These are phyloP conservation scores for Cutaneotrichosporon cyanovorans DNA, from an alignment of 1,284 basidiomycete species.

Conservation along the genomic window DNA sequence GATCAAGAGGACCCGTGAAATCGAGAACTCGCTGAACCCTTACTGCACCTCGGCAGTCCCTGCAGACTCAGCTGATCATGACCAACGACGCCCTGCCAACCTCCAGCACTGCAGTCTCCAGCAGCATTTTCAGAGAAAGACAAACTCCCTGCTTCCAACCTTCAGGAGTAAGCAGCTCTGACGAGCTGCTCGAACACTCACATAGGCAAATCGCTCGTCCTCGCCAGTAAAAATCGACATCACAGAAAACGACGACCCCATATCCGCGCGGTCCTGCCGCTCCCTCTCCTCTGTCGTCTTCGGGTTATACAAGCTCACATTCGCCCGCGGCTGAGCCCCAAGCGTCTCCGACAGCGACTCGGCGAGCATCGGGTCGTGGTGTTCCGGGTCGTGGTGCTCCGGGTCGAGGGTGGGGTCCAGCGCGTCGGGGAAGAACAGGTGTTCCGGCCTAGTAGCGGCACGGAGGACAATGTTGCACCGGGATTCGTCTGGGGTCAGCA, in stretches of 20 bases:
- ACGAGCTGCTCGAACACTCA: constrained; percentile 42
- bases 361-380: constrained; percentile 50
- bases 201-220: constrained; percentile 62
- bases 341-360: constrained; percentile 56
- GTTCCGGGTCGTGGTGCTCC: constrained; percentile 21
- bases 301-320: constrained; percentile 55
- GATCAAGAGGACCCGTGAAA: too few relatives aligned
- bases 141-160: too few relatives aligned
- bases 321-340: constrained; percentile 55
- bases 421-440: constrained; percentile 58
- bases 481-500: constrained; percentile 37
- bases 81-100: too few relatives aligned
- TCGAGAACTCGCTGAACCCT: too few relatives aligned
- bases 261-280: constrained; percentile 44
- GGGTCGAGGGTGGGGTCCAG: constrained; percentile 16
- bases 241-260: constrained; percentile 34
- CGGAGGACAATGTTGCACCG: constrained; percentile 44
- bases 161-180: too few relatives aligned
- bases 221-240: constrained; percentile 62
- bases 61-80: too few relatives aligned
- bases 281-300: constrained; percentile 21
- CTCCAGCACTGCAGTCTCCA: too few relatives aligned
- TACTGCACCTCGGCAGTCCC: too few relatives aligned
- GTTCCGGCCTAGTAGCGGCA: constrained; percentile 51
- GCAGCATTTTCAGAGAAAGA: too few relatives aligned